Conservation (phyloP, 257 asterid species). For the Penstemon eatonii region DNA sequence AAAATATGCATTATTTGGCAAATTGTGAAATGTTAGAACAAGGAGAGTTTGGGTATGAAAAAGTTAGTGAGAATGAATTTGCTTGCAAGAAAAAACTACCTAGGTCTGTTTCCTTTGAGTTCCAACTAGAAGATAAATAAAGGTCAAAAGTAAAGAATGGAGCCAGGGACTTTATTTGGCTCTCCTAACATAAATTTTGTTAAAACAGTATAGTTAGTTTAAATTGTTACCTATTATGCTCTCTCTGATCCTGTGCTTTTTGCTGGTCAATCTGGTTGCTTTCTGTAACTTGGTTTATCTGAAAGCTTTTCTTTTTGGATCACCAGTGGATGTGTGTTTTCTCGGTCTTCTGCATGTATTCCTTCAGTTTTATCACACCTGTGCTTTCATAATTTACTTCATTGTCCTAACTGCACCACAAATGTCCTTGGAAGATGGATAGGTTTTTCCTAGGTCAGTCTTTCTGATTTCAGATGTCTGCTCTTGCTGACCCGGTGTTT, state of each 20-base stretch:
- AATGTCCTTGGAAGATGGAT: background rate
- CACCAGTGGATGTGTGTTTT: slow-evolving; percentile 1
- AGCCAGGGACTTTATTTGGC: background rate
- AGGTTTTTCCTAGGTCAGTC: slow-evolving; percentile 7
- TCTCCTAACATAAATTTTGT: background rate
- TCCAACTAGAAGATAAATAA: background rate
- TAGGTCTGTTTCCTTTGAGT: background rate
- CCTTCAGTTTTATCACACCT: slow-evolving; percentile 18
- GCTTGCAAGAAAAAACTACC: slow-evolving; percentile 8
- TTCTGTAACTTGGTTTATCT: slow-evolving; percentile 20
- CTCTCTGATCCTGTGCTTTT: background rate
- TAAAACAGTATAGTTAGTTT: background rate
- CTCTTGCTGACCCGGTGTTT: slow-evolving; percentile 32
- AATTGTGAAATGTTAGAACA: slow-evolving; percentile 1
- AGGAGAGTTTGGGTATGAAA: slow-evolving; percentile 14
- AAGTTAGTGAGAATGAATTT: background rate
- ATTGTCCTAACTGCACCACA: background rate
- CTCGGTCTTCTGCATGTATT: slow-evolving; percentile 12
- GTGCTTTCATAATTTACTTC: background rate
- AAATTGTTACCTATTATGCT: background rate
- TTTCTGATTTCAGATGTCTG: slow-evolving; percentile 4
- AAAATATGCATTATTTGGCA: slow-evolving; percentile 9
- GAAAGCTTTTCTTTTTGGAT: background rate
- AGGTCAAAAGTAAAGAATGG: background rate
- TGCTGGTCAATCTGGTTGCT: slow-evolving; percentile 19